These are phyloP conservation scores for Lecanicillium sp. DNA, from an alignment of 2,329 filamentous ascomycete genomes.

Conservation along the genomic window DNA sequence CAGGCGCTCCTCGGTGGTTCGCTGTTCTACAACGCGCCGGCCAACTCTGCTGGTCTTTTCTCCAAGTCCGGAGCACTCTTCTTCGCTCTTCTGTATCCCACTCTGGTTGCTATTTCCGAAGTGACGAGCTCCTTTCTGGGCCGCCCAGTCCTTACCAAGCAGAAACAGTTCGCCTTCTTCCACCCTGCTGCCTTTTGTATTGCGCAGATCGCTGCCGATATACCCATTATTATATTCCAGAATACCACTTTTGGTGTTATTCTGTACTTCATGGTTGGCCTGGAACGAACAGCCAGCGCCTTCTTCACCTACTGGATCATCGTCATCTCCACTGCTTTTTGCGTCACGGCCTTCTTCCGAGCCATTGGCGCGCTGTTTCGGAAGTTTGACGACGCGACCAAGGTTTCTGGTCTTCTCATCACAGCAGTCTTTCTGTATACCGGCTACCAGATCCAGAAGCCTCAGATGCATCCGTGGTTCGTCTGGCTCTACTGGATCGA, in stretches of 20 bases:
- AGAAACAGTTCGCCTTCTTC: constrained; percentile 51
- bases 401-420: constrained; percentile 46
- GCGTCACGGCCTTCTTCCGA: constrained; percentile 54
- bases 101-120: constrained; percentile 58
- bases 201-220: constrained; percentile 47
- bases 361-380: constrained; percentile 48
- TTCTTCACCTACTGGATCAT: constrained; percentile 62
- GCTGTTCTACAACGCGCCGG: constrained; percentile 59
- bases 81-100: constrained; percentile 57
- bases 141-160: constrained; percentile 53
- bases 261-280: constrained; percentile 62
- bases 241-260: constrained; percentile 51
- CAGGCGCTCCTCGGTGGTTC: constrained; percentile 60
- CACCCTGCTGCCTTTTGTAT: constrained; percentile 55
- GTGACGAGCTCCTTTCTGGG: constrained; percentile 58
- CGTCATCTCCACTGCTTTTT: constrained; percentile 45
- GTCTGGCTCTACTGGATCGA: constrained; percentile 60
- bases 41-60: constrained; percentile 55
- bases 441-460: constrained; percentile 57
- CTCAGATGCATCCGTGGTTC: constrained; percentile 58
- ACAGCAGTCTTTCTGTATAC: constrained; percentile 53
- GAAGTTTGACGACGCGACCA: constrained; percentile 54
- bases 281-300: constrained; percentile 62
- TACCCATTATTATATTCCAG: constrained; percentile 53
- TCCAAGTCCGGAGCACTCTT: constrained; percentile 59